Base-by-base conservation (phyloP, 23 red algal genomes). In the Gracilaria vermiculophylla region DNA sequence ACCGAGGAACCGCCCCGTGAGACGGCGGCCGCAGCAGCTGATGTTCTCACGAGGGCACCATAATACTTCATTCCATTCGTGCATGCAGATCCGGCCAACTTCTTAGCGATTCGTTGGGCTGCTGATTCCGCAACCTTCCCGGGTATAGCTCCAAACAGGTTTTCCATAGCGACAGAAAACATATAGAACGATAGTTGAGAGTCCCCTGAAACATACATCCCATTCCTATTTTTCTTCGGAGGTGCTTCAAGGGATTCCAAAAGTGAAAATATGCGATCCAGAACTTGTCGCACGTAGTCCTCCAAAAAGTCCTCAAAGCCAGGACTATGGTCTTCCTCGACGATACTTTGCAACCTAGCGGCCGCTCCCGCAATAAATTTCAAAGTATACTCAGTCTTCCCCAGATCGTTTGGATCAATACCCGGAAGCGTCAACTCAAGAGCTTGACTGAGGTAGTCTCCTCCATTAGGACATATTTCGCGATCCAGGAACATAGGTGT, bases 351-450 rank as follows among this genome's bases (percentile, higher is more conserved):
- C 21, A 95, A 36, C 8, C 93, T 78, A 13, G 81, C 83, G 9
- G 93, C 64, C 2, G 93, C 85, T 20, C 62, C 85, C 14, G 93
- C 93, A 27, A 95, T 95, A 65, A 95, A 95, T 31, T 78, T 74
- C 11, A 95, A 32, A 29, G 93, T 91, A 33, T 75, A 50, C 40
- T 95, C 93, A 17, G 93, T 95, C 81, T 97, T 97, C 16, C 53
- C 66, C 17, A 88, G 89, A 42, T 97, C 95, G 62, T 97, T 97
- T 13, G 91, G 78, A 78, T 97, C 95, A 43, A 95, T 90, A 25
- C 93, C 93, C 42, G 93, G 93, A 14, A 95, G 58, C 20, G 93
- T 84, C 15, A 95, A 74, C 29, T 78, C 69, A 35, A 95, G 79
- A 36, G 82, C 82, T 13, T 90, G 83, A 10, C 78, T 43, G 19